phyloP scores from a whole-genome alignment of 768 basidiomycete genomes.

The Epithele typhae region DNA sequence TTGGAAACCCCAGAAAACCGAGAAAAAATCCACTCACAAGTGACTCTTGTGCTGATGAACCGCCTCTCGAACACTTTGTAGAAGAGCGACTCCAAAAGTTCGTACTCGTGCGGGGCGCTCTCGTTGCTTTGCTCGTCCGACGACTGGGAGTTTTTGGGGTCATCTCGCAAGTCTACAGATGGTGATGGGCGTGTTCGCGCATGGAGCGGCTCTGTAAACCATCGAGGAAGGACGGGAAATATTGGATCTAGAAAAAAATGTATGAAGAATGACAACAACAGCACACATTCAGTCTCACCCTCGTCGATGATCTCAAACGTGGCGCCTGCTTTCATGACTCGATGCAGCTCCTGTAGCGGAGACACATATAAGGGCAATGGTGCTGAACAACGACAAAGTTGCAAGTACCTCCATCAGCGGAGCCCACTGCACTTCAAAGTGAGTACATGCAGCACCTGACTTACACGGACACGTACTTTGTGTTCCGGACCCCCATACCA shows the following conservation, averaged over 20 bases:
- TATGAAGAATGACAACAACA: too few relatives aligned
- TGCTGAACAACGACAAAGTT: slow-evolving; percentile 1
- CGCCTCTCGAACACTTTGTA: slow-evolving; percentile 64
- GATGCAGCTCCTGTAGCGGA: slow-evolving; percentile 64
- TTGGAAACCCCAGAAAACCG: not conserved
- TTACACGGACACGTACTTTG: slow-evolving; percentile 38
- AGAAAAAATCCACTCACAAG: slow-evolving; percentile 39
- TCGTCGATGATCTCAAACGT: slow-evolving; percentile 70
- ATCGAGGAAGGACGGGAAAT: slow-evolving; percentile 68
- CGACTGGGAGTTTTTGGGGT: too few relatives aligned
- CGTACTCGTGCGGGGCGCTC: slow-evolving; percentile 56
- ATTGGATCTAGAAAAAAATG: slow-evolving; percentile 49
- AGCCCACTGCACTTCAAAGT: slow-evolving; percentile 46
- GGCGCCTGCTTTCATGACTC: slow-evolving; percentile 65
- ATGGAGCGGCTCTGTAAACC: slow-evolving; percentile 72
- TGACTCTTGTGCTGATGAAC: slow-evolving; percentile 67
- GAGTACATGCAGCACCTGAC: not conserved
- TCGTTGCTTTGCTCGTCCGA: too few relatives aligned
- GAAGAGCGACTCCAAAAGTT: slow-evolving; percentile 64
- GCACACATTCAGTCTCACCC: slow-evolving; percentile 36
- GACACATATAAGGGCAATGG: too few relatives aligned
- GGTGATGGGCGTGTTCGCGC: slow-evolving; percentile 35
- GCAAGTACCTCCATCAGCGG: slow-evolving; percentile 55
- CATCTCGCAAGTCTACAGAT: slow-evolving; percentile 31
- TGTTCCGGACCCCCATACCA: slow-evolving; percentile 61